Evolutionary conservation across 2,329 filamentous ascomycete genomes (phyloP), one percentile per base, ranked within the genome.

Genomic region (Magnaporthales sp.): DNA sequence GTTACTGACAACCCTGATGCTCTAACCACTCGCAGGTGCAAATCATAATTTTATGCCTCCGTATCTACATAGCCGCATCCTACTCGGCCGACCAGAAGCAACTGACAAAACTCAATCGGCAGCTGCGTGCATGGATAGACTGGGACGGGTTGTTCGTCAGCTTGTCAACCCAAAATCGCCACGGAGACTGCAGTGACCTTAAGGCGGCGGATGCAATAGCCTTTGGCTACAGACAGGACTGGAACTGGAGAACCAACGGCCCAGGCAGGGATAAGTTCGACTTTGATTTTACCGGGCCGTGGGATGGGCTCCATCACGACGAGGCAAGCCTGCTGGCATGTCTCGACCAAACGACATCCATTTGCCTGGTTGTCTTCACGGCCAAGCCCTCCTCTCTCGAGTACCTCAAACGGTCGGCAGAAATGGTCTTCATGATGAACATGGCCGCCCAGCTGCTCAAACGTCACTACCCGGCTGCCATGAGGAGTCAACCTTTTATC

Each of bases 171-270:
- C 31, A 63, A 9, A 54, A 31, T 5, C 65, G 65, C 15, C 15
- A 26, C 10, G 63, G 65, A 60, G 65, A 66, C 60, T 62, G 51
- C 26, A 22, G 65, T 26, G 65, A 66, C 31, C 30, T 66, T 1
- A 38, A 30, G n/a, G 60, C 22, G 0, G 31, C 58, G 1, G 31
- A 60, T 19, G 19, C 38, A 4, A 51, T n/a, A 13, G 29, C 62
- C 6, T 26, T 63, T 24, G 26, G 26, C 4, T 29, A 13, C 38
- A 29, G 22, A 8, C 11, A 3, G 4, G 13, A 56, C 24, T 10
- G 29, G 64, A 19, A 26, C n/a, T 11, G 30, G 19, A 1, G 4
- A 6, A 0, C 0, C n/a, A 15, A 22, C 4, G 2, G 3, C 22
- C 27, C 56, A 2, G 56, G 56, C 56, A 60, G 26, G 4, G 56